Base-by-base conservation (phyloP, 768 basidiomycete species). In the Russula earlei region DNA sequence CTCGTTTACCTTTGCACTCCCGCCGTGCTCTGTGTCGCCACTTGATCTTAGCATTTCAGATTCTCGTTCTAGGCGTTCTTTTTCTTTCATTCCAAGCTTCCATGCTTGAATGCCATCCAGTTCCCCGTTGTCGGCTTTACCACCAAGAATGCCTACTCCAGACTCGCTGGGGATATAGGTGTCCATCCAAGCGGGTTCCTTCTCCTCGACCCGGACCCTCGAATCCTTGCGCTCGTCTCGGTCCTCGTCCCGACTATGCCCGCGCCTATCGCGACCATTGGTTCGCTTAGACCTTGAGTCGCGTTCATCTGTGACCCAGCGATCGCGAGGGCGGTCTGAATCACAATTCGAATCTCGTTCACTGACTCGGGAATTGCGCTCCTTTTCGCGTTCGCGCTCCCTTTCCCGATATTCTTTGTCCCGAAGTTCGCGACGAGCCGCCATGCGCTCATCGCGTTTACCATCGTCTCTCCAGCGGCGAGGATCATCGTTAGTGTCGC, bases 141-240 rank as follows among this genome's bases (percentile, higher is more conserved):
- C 79, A 17, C 86, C 85, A 52, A 87, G 73, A 51, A 87, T 82
- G 14, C 84, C 85, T 45, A 74, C 71, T 31, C 70, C 72, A 17
- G 80, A 67, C 22, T 75, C 76, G 49, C 71, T 75, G 12, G 88
- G 87, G 58, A 90, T 77, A 66, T 89, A 90, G 19, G 86, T 82
- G 61, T 91, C 90, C 89, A 92, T 92, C 89, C 89, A 92, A 17
- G 89, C 89, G 22, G 89, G 90, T 66, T 91, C 90, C 64, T 86
- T 89, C 72, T 92, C 90, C 63, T 80, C 81, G 31, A 75, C 74
- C 54, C 72, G 69, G 62, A 83, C 82, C 54, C 77, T 75, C 29
- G 78, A 73, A 50, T 80, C 80, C 59, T 72, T 70, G 49, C 71
- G 70, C 25, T 76, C 75, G 20, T 78, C 74, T 53, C 56, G 46